Percentiles rank a stretch among this genome's conserved stretches.
Evolutionary conservation across 345 rosid genomes (phyloP).

Genomic region (Brassica nigra): DNA sequence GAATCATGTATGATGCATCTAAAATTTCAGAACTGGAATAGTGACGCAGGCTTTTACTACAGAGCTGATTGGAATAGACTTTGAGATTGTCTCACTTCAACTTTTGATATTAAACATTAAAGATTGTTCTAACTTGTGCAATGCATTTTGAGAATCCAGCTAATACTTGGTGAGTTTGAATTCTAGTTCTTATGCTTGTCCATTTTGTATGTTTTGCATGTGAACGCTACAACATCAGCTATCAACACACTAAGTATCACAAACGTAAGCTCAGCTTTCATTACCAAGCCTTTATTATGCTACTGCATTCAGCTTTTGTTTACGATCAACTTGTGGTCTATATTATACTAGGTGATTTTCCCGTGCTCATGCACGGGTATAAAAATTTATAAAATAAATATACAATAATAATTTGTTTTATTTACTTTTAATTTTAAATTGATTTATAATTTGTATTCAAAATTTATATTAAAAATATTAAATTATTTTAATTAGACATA

Average conservation of each 20-base stretch:
- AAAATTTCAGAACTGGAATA: background rate
- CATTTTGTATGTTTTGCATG: constrained; percentile 54
- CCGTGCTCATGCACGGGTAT: too few species aligned
- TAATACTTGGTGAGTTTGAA: background rate
- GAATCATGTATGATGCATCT: background rate
- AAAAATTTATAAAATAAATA: too few species aligned
- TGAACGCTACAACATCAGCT: constrained; percentile 61
- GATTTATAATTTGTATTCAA: too few species aligned
- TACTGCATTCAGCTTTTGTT: constrained; percentile 17
- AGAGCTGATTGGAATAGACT: constrained; percentile 18
- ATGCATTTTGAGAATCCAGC: too few species aligned
- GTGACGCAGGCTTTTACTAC: background rate
- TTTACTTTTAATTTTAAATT: too few species aligned
- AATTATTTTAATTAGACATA: too few species aligned
- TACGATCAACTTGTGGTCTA: background rate
- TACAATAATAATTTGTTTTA: too few species aligned
- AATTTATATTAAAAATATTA: too few species aligned
- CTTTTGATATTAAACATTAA: too few species aligned
- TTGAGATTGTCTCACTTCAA: constrained; percentile 17
- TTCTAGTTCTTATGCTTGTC: constrained; percentile 41
- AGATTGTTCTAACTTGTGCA: too few species aligned
- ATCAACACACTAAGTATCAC: constrained; percentile 98
- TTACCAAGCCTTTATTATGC: constrained; percentile 3
- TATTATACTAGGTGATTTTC: too few species aligned
- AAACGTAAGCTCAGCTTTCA: constrained; percentile 73